Conservation (phyloP, 176 grass and related monocot species). For the Dendrocalamus sinicus region DNA sequence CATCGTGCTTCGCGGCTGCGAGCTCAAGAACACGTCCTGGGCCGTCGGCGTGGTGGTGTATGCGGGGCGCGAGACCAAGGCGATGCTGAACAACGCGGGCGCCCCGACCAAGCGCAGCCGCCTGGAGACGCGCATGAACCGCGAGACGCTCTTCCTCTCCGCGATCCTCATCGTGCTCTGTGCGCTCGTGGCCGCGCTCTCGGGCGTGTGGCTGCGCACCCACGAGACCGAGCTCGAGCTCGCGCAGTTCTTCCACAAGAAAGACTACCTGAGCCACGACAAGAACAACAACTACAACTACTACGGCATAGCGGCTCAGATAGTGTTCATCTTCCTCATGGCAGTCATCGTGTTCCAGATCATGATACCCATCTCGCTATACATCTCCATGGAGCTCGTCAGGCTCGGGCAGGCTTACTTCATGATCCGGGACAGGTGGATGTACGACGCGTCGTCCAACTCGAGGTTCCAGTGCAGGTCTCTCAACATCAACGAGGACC, state of each 20-base stretch:
- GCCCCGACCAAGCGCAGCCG: constrained; percentile 71
- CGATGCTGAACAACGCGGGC: constrained; percentile 86
- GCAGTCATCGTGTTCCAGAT: constrained; percentile 97
- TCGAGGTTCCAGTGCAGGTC: constrained; percentile 82
- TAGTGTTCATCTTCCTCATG: constrained; percentile 86
- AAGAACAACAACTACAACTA: constrained; percentile 76
- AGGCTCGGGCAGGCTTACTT: constrained; percentile 92
- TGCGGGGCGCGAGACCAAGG: constrained; percentile 79
- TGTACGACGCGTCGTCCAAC: constrained; percentile 67
- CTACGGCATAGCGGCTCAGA: constrained; percentile 74
- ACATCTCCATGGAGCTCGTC: constrained; percentile 94
- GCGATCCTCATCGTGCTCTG: constrained; percentile 66
- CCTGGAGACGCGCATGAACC: constrained; percentile 82
- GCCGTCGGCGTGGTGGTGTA: constrained; percentile 78
- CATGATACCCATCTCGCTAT: constrained; percentile 96
- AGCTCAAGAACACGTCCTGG: constrained; percentile 92
- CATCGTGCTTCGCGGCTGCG: constrained; percentile 91
- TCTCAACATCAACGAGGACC: constrained; percentile 95
- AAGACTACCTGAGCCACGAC: constrained; percentile 46
- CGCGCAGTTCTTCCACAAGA: constrained; percentile 80
- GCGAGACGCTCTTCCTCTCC: constrained; percentile 80
- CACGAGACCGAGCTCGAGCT: constrained; percentile 60
- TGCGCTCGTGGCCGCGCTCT: constrained; percentile 53
- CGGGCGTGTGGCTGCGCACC: constrained; percentile 65
- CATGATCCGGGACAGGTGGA: constrained; percentile 73